Evolutionary conservation across 768 basidiomycete species (phyloP), one percentile per base, ranked within the genome.

Genomic region (Scleroderma bovista): DNA sequence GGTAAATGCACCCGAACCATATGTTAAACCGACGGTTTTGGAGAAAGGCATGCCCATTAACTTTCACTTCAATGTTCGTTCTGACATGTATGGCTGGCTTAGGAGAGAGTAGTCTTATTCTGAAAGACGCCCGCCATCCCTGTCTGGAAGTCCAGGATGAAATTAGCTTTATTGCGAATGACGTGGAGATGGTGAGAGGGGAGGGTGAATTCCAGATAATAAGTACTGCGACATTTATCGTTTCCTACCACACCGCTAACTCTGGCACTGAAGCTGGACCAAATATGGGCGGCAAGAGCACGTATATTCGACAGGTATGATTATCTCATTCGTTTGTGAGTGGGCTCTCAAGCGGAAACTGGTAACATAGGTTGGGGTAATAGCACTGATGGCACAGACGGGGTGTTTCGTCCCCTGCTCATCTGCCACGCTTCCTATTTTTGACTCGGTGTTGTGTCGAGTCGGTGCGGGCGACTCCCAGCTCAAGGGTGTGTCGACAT

Each of bases 281-380:
- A 0, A 99, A 99, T 68, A 97, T 97, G 89, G 96, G 96, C 46
- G 96, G 96, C 52, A 99, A 99, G 69, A 93, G 89, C 43, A 97
- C 95, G 0, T 97, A 94, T 60, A 95, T 98, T 58, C 87, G 93
- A 41, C 89, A 93, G 72, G 88, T 86, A 46, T 41, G 20, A 15
- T 38, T 4, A 29, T 20, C 9, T 29, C 26, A 29, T 29, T 29
- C 26, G 26, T 29, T 29, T 29, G 4, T 9, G 26, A 29, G 9
- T 29, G 26, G 26, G 26, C 4, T 29, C n/a, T n/a, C 5, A 29
- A 29, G 26, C 9, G 26, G 9, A 29, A 29, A 29, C 26, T 29
- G 16, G n/a, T 23, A 10, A 39, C 26, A 44, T 73, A 85, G 83
- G 85, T 90, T 33, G 96, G 94, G 2, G 93, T 95, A n/a, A 92